Percentiles rank a stretch among this genome's conserved stretches.
phyloP scores from a whole-genome alignment of 257 asterid genomes.

The Eustoma russellianum region DNA sequence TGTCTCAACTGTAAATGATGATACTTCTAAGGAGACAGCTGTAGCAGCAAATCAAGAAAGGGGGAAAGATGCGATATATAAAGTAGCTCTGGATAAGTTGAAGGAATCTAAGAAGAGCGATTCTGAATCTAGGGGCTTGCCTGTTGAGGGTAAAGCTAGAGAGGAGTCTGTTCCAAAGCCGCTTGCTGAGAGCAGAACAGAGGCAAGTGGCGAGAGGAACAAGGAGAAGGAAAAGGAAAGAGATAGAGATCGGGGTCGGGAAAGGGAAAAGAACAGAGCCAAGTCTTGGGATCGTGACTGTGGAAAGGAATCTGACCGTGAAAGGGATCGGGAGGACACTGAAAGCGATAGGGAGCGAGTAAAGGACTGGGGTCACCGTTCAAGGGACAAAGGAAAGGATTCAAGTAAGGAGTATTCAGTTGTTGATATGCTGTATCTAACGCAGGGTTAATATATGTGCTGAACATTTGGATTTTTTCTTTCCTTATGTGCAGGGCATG shows the following conservation, averaged over 20 bases:
- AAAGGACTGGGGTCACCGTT: constrained; percentile 64
- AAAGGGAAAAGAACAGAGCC: constrained; percentile 48
- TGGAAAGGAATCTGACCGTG: constrained; percentile 36
- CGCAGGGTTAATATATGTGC: neutral
- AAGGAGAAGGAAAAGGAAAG: constrained; percentile 48
- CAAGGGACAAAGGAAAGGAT: constrained; percentile 67
- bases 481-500: constrained; percentile 36
- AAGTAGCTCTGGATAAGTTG: constrained; percentile 49
- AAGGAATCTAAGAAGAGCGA: constrained; percentile 54
- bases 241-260: constrained; percentile 33
- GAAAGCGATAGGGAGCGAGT: constrained; percentile 63
- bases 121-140: constrained; percentile 36
- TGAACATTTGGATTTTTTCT: constrained; percentile 4
- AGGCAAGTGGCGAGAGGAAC: constrained; percentile 51
- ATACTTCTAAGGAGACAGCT: constrained; percentile 32
- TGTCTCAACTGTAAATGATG: constrained; percentile 37
- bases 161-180: constrained; percentile 49
- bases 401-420: constrained; percentile 22
- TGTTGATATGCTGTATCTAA: neutral
- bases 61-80: constrained; percentile 39
- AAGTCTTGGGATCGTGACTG: constrained; percentile 69
- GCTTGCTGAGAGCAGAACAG: constrained; percentile 39
- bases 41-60: constrained; percentile 28
- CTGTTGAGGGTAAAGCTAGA: constrained; percentile 38
- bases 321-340: constrained; percentile 27